Percentiles rank a stretch among this genome's conserved stretches.
phyloP scores from a whole-genome alignment of 2,329 filamentous ascomycete genomes.

The Paracamarosporium sp. region DNA sequence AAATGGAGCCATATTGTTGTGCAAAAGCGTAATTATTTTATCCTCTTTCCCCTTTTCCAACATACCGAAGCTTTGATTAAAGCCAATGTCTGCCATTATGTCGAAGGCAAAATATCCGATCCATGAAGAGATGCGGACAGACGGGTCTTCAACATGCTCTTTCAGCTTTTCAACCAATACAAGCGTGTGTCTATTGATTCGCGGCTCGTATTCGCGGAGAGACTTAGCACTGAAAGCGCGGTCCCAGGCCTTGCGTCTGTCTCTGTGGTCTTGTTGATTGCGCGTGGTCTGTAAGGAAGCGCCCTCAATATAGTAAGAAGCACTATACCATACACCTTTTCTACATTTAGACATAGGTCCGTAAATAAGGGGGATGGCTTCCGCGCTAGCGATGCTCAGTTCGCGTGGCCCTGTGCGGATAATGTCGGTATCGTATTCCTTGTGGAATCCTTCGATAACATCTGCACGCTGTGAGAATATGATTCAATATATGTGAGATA shows the following conservation, averaged over 20 bases:
- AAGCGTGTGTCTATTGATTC: conserved; percentile 37
- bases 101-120: conserved; percentile 55
- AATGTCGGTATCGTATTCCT: conserved; percentile 38
- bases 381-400: conserved; percentile 34
- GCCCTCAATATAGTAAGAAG: conserved; percentile 21
- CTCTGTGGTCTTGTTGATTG: conserved; percentile 36
- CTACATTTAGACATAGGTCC: conserved; percentile 36
- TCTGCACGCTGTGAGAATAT: background rate
- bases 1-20: conserved; percentile 29
- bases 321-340: conserved; percentile 38
- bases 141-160: conserved; percentile 21
- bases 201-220: conserved; percentile 44
- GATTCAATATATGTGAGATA: background rate
- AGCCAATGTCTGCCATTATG: conserved; percentile 56
- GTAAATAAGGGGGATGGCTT: conserved; percentile 37
- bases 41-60: conserved; percentile 37
- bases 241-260: conserved; percentile 41
- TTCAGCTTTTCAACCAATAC: conserved; percentile 33
- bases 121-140: conserved; percentile 39
- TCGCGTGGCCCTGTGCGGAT: conserved; percentile 44
- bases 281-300: conserved; percentile 35
- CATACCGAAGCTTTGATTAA: conserved; percentile 51
- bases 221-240: conserved; percentile 41
- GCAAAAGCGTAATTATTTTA: conserved; percentile 31
- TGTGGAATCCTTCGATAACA: conserved; percentile 29